Percentiles rank a stretch among this genome's conserved stretches.
Evolutionary conservation across 2,329 filamentous ascomycete species (phyloP).

Genomic region (Biscogniauxia sp.): DNA sequence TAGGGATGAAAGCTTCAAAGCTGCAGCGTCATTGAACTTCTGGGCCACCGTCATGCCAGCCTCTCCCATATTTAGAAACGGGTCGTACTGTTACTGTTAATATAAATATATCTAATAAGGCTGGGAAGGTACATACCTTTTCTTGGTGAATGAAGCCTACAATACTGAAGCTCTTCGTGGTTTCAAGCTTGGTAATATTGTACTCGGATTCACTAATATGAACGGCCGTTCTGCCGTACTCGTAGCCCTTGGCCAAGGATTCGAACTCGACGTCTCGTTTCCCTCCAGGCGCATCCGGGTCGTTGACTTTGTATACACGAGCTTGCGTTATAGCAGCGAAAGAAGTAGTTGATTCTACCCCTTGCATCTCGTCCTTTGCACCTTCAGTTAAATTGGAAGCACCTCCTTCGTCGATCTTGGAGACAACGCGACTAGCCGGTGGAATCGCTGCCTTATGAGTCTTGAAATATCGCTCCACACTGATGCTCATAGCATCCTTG

Average conservation of each 20-base stretch:
- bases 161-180: constrained; percentile 71
- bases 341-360: constrained; percentile 42
- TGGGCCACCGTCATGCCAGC: constrained; percentile 74
- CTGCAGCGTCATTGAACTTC: constrained; percentile 76
- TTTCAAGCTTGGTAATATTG: constrained; percentile 86
- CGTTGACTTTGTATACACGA: constrained; percentile 78
- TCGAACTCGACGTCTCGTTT: constrained; percentile 81
- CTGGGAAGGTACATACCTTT: constrained; percentile 48
- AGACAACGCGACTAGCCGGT: constrained; percentile 74
- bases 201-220: constrained; percentile 83
- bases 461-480: constrained; percentile 87
- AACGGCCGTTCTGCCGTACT: constrained; percentile 89
- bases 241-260: constrained; percentile 86
- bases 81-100: constrained; percentile 62
- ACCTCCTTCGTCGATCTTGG: constrained; percentile 41
- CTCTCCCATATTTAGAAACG: constrained; percentile 82
- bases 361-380: constrained; percentile 46
- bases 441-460: constrained; percentile 74
- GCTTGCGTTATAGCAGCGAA: constrained; percentile 72
- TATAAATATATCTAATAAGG: background rate
- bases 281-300: constrained; percentile 70
- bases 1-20: constrained; percentile 82
- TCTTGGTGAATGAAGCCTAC: constrained; percentile 79
- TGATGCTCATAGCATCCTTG: constrained; percentile 73
- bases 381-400: constrained; percentile 51